Percentiles rank a stretch among this genome's conserved stretches.
Evolutionary conservation across 2,329 filamentous ascomycete species (phyloP).

Genomic region (Neophaeococcomyces mojaviensis): DNA sequence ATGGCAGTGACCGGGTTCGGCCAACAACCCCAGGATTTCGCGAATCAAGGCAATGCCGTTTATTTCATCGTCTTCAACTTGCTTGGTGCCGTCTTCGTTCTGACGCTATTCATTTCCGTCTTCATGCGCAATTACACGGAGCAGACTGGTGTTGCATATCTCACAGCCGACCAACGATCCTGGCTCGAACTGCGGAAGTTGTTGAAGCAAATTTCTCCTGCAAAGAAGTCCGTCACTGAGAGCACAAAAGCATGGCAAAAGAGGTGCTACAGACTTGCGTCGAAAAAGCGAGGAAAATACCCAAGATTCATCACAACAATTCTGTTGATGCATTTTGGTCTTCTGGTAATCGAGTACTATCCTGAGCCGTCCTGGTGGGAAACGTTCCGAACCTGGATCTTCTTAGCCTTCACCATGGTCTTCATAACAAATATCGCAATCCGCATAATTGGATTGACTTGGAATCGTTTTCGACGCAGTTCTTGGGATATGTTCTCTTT

Average conservation of each 20-base stretch:
- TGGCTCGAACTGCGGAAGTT: conserved; percentile 94
- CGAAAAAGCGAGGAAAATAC: conserved; percentile 91
- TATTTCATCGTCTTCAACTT: conserved; percentile 98
- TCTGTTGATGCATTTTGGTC: conserved; percentile 71
- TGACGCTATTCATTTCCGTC: conserved; percentile 95
- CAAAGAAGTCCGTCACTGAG: conserved; percentile 78
- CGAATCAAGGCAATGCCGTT: conserved; percentile 74
- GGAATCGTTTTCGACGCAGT: conserved; percentile 83
- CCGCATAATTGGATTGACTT: conserved; percentile 79
- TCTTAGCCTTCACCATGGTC: conserved; percentile 71
- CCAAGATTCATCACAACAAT: conserved; percentile 72
- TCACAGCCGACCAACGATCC: conserved; percentile 91
- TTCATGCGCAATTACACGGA: conserved; percentile 99
- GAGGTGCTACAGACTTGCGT: conserved; percentile 91
- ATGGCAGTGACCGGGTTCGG: conserved; percentile 73
- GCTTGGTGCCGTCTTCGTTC: conserved; percentile 87
- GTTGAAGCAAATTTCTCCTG: conserved; percentile 84
- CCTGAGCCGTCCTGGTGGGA: conserved; percentile 67
- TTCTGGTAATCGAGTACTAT: conserved; percentile 81
- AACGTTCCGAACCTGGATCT: conserved; percentile 60
- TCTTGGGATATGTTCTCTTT: conserved; percentile 94
- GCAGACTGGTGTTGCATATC: conserved; percentile 90
- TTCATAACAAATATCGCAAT: conserved; percentile 78
- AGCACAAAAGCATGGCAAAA: conserved; percentile 71
- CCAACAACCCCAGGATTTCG: conserved; percentile 61